Conservation (phyloP, 2,329 filamentous ascomycete genomes). For the Albifimbria verrucaria region DNA sequence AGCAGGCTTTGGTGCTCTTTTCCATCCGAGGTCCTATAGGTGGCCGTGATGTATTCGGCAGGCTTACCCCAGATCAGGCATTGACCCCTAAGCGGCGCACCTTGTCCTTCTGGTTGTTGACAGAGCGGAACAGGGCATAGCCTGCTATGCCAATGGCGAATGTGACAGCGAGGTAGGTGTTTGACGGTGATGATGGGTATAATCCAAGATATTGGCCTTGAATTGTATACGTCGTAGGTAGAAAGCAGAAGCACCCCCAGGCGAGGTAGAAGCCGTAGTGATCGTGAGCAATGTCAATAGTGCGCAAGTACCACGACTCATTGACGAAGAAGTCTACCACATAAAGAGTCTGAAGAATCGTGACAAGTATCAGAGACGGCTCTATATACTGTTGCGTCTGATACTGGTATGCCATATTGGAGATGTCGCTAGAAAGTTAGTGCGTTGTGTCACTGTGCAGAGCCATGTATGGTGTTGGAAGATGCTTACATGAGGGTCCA, state of each 20-base stretch:
- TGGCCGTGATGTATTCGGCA: constrained; percentile 33
- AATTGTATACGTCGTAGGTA: constrained; percentile 43
- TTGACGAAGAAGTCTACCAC: constrained; percentile 47
- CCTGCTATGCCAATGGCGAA: constrained; percentile 23
- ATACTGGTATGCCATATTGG: constrained; percentile 34
- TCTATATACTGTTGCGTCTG: constrained; percentile 34
- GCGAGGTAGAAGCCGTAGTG: constrained; percentile 42
- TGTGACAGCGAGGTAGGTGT: constrained; percentile 15
- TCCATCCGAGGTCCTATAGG: constrained; percentile 39
- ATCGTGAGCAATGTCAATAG: constrained; percentile 41
- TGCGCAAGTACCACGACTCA: constrained; percentile 46
- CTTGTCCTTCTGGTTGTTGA: constrained; percentile 42
- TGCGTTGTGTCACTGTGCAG: too few species aligned
- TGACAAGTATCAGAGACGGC: constrained; percentile 35
- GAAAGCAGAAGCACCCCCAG: constrained; percentile 43
- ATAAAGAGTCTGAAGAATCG: constrained; percentile 40
- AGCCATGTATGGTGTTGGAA: too few species aligned
- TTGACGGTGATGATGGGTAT: constrained; percentile 31
- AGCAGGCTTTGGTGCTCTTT: constrained; percentile 30
- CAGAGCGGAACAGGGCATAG: constrained; percentile 40
- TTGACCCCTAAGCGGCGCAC: constrained; percentile 34
- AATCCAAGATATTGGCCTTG: constrained; percentile 44
- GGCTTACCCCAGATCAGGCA: constrained; percentile 41
- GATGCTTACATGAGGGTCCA: constrained; percentile 41
- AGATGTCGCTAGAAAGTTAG: constrained; percentile 16